Evolutionary conservation across 768 basidiomycete genomes (phyloP), one percentile per base, ranked within the genome.

Genomic region (Rhodotorula kratochvilovae): DNA sequence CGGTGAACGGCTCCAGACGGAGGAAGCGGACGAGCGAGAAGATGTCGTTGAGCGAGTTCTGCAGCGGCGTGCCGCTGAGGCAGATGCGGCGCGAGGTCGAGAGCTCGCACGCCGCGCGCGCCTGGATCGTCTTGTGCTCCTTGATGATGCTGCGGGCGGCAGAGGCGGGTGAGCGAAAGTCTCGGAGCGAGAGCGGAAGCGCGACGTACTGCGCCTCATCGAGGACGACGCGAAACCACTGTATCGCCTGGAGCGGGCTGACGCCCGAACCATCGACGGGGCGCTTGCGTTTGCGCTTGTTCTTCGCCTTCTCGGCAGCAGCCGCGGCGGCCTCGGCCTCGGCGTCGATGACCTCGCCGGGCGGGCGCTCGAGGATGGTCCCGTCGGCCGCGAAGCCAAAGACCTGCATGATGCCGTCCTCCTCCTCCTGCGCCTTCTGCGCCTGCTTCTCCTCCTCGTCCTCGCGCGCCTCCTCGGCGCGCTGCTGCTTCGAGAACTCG

Each of bases 41-140:
- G 61, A 99, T 89, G 79, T 99, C 96, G 81, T 98, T 96, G 63
- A 98, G 86, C 81, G 95, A 96, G 84, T 99, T 99, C 82, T 99
- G 96, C 48, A 99, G 92, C 2, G 96, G 96, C 15, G 96, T 99
- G 66, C 96, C 96, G n/a, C 94, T 94, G 51, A 99, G 83, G 80
- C 92, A 94, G 54, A 97, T 83, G 25, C 96, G 88, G 63, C 96
- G 88, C 78, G 97, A 91, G 25, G 96, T 92, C 80, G 89, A 86
- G 60, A 99, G 85, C 80, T 96, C 93, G 81, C 96, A 98, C 21
- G 90, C 93, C 13, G 96, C 96, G 66, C 91, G 88, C 72, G 93
- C 92, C 55, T 90, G 94, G 54, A 98, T 91, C 2, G 96, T 99
- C 33, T 86, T 85, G 12, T 91, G 89, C 81, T 97, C 95, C 81